Conservation (phyloP, 306 rosid genomes). For the Coriaria nepalensis region DNA sequence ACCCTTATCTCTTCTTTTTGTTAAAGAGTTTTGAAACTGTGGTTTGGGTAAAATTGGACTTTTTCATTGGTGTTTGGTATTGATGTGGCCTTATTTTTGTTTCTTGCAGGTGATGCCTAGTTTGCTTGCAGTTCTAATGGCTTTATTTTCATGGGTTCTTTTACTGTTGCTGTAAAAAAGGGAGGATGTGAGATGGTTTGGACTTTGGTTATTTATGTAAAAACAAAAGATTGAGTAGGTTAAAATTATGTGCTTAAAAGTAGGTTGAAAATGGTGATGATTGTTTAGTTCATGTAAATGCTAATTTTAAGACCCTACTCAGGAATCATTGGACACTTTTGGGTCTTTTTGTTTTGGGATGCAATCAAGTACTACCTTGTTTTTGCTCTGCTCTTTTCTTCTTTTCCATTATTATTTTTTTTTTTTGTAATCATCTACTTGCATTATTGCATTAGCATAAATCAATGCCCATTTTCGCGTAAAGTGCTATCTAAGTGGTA, state of each 20-base stretch:
- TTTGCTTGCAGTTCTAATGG: constrained; percentile 32
- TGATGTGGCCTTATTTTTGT: constrained; percentile 29
- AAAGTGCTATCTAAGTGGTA: no score
- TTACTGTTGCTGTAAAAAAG: constrained; percentile 27
- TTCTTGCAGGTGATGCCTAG: constrained; percentile 58
- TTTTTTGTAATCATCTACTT: background rate
- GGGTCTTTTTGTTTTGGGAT: constrained; percentile 32
- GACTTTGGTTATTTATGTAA: no score
- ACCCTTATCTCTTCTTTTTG: background rate
- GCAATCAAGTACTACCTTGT: constrained; percentile 21
- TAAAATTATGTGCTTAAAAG: no score
- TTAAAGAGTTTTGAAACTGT: background rate
- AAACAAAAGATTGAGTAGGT: no score
- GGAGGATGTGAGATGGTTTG: constrained; percentile 7
- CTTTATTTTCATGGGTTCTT: constrained; percentile 25
- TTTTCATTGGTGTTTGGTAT: background rate
- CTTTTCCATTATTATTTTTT: background rate
- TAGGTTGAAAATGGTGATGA: constrained; percentile 58
- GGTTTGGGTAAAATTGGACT: background rate
- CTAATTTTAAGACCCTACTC: constrained; percentile 45
- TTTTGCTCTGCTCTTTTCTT: constrained; percentile 15
- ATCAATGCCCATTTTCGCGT: no score
- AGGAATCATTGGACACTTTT: constrained; percentile 42
- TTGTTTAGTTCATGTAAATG: constrained; percentile 41
- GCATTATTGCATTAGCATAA: background rate